Conservation (phyloP, 345 rosid genomes). For the Eucalyptus leucophloia region DNA sequence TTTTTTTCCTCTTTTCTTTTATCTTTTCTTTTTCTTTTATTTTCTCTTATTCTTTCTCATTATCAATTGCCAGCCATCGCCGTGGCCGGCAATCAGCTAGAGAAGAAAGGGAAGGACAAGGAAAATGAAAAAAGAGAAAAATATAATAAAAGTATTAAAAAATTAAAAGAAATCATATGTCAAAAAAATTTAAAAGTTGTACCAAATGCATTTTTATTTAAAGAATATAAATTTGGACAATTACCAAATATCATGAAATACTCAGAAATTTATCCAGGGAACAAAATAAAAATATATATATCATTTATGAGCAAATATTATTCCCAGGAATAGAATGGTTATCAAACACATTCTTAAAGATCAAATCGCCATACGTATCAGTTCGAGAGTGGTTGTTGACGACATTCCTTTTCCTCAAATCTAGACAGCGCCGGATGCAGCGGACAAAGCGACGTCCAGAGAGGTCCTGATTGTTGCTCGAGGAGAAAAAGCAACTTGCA, state of each 20-base stretch:
- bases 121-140: accelerated
- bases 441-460: not conserved
- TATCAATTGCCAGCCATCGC: accelerated
- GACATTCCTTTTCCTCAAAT: not conserved
- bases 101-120: no score
- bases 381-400: not conserved
- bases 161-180: no score
- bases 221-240: no score
- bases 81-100: accelerated
- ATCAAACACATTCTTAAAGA: no score
- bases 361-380: not conserved
- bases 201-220: accelerated
- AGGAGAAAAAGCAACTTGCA: not conserved
- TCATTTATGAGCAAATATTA: no score
- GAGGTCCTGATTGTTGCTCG: not conserved
- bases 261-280: accelerated
- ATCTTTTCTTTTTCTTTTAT: accelerated
- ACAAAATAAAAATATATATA: no score
- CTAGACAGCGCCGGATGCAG: not conserved
- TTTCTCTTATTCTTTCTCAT: no score
- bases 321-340: accelerated
- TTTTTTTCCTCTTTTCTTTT: no score
- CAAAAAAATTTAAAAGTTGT: accelerated
- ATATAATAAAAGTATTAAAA: no score
- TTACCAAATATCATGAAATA: accelerated